A percentile compares a stretch with the other conserved stretches of the same genome.
Conservation (phyloP, 1,139 yeast species). For the Blastobotrys aristatus region DNA sequence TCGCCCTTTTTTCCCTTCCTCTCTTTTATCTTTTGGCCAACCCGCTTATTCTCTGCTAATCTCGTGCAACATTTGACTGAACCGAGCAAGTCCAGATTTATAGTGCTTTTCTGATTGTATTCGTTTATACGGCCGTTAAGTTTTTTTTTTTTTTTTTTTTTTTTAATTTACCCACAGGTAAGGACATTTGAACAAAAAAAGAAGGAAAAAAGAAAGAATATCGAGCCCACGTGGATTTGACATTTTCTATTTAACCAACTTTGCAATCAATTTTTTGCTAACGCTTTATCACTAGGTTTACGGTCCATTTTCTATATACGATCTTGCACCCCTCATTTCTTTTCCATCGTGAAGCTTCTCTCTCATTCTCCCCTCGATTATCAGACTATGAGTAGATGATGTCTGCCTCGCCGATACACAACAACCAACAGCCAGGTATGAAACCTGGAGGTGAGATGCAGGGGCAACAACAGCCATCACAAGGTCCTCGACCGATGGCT, state of each 20-base stretch:
- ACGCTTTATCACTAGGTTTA: too few relatives aligned
- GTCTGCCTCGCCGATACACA: constrained; percentile 26
- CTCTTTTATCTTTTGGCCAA: background rate
- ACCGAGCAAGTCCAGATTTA: too few relatives aligned
- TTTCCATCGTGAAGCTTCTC: background rate
- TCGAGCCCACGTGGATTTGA: background rate
- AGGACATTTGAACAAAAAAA: background rate
- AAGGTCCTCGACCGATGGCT: constrained; percentile 4
- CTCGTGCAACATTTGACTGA: too few relatives aligned
- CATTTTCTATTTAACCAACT: background rate
- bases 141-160: too few relatives aligned
- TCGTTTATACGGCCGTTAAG: too few relatives aligned
- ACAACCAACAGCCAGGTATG: too few relatives aligned
- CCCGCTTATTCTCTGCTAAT: background rate
- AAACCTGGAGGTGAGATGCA: constrained; percentile 20
- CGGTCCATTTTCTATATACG: too few relatives aligned
- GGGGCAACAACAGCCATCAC: constrained; percentile 14
- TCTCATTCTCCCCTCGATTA: too few relatives aligned
- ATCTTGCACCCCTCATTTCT: too few relatives aligned
- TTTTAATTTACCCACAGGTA: background rate
- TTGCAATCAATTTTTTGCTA: too few relatives aligned
- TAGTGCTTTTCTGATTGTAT: too few relatives aligned
- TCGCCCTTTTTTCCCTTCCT: background rate
- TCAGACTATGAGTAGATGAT: constrained; percentile 16
- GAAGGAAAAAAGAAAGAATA: background rate